These are phyloP conservation scores for Coffea eugenioides DNA, from an alignment of 257 asterid genomes.

Conservation along the genomic window DNA sequence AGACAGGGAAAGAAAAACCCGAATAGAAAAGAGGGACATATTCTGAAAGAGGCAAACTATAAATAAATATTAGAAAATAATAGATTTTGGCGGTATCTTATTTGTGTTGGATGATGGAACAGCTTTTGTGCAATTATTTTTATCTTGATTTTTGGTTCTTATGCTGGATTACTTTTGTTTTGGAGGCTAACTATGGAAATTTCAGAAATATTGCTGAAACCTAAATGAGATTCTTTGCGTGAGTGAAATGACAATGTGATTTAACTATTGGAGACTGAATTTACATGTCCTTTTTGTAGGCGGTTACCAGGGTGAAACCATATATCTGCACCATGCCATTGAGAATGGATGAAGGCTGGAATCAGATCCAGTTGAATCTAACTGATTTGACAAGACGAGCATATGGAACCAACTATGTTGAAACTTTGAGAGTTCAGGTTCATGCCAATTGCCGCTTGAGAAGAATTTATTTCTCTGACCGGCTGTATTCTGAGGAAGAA, in stretches of 20 bases:
- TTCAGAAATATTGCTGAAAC: background rate
- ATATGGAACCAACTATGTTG: conserved; percentile 92
- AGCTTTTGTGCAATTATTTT: background rate
- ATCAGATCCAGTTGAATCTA: conserved; percentile 88
- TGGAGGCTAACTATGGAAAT: background rate
- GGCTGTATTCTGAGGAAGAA: conserved; percentile 94
- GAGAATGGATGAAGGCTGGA: conserved; percentile 95
- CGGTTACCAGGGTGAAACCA: conserved; percentile 87
- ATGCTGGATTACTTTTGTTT: background rate
- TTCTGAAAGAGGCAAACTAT: background rate
- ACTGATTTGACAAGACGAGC: conserved; percentile 87
- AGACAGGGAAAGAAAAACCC: background rate
- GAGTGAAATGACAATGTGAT: background rate
- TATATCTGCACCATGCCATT: conserved; percentile 94
- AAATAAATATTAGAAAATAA: too few relatives aligned
- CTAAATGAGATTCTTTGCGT: background rate
- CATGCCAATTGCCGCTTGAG: conserved; percentile 92
- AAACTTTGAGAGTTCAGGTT: conserved; percentile 90
- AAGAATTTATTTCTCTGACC: conserved; percentile 91
- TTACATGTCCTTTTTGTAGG: conserved; percentile 41
- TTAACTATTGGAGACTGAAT: background rate
- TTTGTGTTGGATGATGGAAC: background rate
- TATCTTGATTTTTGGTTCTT: too few relatives aligned
- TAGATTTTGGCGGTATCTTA: background rate
- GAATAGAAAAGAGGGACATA: too few relatives aligned